A percentile compares a stretch with the other conserved stretches of the same genome.
Evolutionary conservation across 1,284 basidiomycete genomes (phyloP).

Genomic region (Leucoagaricus sp.): DNA sequence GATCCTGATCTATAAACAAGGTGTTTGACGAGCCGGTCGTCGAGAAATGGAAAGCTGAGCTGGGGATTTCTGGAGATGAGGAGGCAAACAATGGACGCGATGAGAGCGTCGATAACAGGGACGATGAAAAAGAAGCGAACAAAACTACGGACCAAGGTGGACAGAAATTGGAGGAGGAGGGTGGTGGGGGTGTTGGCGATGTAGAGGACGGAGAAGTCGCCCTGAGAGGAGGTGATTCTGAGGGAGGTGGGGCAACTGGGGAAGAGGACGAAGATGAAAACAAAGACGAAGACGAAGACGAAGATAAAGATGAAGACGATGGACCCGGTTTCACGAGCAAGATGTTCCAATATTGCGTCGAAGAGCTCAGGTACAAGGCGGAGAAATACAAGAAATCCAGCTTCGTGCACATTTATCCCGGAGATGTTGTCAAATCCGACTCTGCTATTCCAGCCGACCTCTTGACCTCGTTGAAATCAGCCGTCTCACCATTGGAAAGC

Average conservation of each 20-base stretch:
- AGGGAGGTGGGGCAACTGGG: too few relatives aligned
- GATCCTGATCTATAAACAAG: neutral
- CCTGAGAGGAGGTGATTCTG: too few relatives aligned
- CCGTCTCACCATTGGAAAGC: slow-evolving; percentile 32
- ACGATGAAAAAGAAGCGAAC: too few relatives aligned
- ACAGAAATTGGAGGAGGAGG: too few relatives aligned
- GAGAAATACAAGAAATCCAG: slow-evolving; percentile 1
- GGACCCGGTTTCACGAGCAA: slow-evolving; percentile 6
- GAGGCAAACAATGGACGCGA: too few relatives aligned
- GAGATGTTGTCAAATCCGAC: slow-evolving; percentile 32
- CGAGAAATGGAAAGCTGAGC: slow-evolving; percentile 16
- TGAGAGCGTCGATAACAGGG: too few relatives aligned
- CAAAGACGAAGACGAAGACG: neutral
- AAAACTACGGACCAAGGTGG: too few relatives aligned
- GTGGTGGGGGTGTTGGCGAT: neutral
- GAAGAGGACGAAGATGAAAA: neutral
- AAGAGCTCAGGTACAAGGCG: slow-evolving; percentile 17
- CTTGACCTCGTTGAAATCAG: slow-evolving; percentile 19
- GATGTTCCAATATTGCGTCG: slow-evolving; percentile 20
- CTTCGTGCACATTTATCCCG: slow-evolving; percentile 21
- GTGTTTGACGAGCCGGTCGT: slow-evolving; percentile 16
- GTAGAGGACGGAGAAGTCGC: too few relatives aligned
- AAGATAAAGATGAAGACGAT: neutral
- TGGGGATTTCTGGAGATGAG: slow-evolving; percentile 1
- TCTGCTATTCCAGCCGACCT: slow-evolving; percentile 20